Evolutionary conservation across 169 alveolate genomes (phyloP).

Genomic region (Eimeria necatrix): DNA sequence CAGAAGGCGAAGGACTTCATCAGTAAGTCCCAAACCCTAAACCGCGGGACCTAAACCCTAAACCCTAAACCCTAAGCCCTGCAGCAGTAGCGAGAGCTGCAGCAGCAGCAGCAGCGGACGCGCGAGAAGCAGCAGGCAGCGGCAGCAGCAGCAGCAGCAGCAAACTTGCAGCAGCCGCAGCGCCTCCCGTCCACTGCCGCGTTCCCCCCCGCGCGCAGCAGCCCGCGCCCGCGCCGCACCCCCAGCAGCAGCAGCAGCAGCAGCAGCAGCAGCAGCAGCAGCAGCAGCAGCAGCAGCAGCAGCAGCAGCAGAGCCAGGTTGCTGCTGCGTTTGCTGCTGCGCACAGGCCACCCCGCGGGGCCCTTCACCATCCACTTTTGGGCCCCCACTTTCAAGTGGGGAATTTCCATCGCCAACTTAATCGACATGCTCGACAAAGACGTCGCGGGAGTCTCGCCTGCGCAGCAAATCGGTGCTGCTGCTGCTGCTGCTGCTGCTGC

Average conservation of each 20-base stretch:
- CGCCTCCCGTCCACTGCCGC: neutral
- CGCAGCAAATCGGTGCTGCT: constrained; percentile 88
- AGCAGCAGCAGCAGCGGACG: neutral
- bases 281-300: neutral
- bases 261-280: neutral
- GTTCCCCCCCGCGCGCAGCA: neutral
- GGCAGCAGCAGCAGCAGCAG: constrained; percentile 1
- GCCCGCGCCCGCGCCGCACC: too few species aligned
- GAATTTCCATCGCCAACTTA: constrained; percentile 94
- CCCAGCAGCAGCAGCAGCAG: neutral
- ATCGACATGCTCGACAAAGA: constrained; percentile 91
- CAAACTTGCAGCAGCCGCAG: neutral
- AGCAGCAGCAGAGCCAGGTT: neutral
- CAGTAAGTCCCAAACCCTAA: constrained; percentile 14
- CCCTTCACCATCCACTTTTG: constrained; percentile 96
- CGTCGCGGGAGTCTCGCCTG: constrained; percentile 91
- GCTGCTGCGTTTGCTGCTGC: neutral
- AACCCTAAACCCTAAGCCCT: too few species aligned
- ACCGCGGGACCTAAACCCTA: neutral
- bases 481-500: neutral
- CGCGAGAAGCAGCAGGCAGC: neutral
- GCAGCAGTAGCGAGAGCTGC: neutral
- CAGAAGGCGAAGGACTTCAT: constrained; percentile 11
- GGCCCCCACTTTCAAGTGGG: constrained; percentile 97
- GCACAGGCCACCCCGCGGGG: constrained; percentile 94